These are phyloP conservation scores for Sphagnum fallax DNA, from an alignment of 228 moss, liverwort and hornwort genomes.

Conservation along the genomic window DNA sequence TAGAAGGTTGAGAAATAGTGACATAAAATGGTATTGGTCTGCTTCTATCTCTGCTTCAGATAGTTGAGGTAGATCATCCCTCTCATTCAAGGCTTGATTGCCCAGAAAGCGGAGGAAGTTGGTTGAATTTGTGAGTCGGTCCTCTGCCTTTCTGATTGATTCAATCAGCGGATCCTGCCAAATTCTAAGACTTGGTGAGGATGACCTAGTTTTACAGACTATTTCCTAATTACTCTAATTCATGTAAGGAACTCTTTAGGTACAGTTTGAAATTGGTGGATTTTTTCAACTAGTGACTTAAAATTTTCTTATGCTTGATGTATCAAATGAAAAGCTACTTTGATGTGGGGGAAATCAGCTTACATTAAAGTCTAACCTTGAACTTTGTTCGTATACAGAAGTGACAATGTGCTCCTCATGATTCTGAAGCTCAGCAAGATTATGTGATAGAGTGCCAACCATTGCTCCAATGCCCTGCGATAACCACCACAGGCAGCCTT, in stretches of 20 bases:
- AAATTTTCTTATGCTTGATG: no score
- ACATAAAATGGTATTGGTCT: slow-evolving; percentile 48
- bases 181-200: background rate
- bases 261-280: no score
- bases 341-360: background rate
- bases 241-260: no score
- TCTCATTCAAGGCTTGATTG: slow-evolving; percentile 44
- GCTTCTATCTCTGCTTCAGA: slow-evolving; percentile 22
- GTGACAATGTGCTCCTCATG: slow-evolving; percentile 28
- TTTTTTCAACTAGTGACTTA: no score
- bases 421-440: slow-evolving; percentile 82
- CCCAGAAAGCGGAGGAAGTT: slow-evolving; percentile 80
- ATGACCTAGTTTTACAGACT: background rate
- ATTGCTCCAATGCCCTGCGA: slow-evolving; percentile 90
- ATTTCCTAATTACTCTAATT: background rate
- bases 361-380: slow-evolving; percentile 33
- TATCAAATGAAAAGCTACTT: background rate
- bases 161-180: slow-evolving; percentile 82
- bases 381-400: slow-evolving; percentile 49
- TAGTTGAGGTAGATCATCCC: slow-evolving; percentile 36
- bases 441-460: slow-evolving; percentile 90
- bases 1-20: slow-evolving; percentile 69
- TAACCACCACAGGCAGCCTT: background rate
- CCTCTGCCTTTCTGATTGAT: slow-evolving; percentile 72
- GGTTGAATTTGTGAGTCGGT: slow-evolving; percentile 79